Evolutionary conservation across 345 rosid genomes (phyloP).

Genomic region (Dipteronia sinensis): DNA sequence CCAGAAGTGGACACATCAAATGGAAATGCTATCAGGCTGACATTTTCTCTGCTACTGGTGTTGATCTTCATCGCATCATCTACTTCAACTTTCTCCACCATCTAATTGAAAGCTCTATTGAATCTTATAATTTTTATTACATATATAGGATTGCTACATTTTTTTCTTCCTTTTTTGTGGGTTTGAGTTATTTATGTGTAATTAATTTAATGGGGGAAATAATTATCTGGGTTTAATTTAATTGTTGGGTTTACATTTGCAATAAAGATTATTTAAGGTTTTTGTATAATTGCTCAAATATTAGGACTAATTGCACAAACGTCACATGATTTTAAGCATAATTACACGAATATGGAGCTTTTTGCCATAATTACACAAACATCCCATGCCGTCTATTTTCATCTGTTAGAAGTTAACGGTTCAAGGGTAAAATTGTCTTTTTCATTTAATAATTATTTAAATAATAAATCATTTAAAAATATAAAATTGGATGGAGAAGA

Average conservation of each 20-base stretch:
- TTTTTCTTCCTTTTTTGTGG: not conserved
- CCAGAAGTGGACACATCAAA: constrained; percentile 26
- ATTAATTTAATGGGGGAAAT: not conserved
- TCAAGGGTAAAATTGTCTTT: no score
- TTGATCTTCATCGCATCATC: constrained; percentile 17
- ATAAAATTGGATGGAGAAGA: no score
- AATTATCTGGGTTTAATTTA: not conserved
- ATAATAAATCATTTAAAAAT: no score
- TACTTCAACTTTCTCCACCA: not conserved
- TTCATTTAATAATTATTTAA: no score
- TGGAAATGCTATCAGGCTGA: constrained; percentile 26
- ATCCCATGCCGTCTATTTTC: no score
- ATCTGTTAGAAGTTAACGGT: no score
- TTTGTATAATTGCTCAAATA: not conserved
- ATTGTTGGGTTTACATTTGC: not conserved
- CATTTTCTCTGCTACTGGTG: constrained; percentile 16
- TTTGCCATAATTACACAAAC: no score
- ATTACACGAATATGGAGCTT: no score
- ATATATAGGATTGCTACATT: not conserved
- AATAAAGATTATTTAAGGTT: not conserved
- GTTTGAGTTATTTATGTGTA: not conserved
- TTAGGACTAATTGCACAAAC: no score
- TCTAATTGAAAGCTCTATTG: not conserved
- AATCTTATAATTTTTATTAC: not conserved
- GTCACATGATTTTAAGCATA: no score